These are phyloP conservation scores for Protomyces gravidus DNA, from an alignment of 1,139 yeast genomes.

Conservation along the genomic window DNA sequence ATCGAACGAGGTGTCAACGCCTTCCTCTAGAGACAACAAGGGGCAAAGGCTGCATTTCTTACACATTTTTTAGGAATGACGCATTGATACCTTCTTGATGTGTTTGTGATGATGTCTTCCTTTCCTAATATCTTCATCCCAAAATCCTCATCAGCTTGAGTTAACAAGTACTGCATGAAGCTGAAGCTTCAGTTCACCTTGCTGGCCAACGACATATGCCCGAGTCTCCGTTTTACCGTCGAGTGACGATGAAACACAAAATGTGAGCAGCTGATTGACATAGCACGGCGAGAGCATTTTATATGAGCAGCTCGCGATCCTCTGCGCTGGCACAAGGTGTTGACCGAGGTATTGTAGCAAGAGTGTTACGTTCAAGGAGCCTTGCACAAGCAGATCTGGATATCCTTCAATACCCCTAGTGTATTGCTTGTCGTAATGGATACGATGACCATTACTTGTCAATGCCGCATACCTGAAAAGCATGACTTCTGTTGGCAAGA, in stretches of 20 bases:
- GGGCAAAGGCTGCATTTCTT: too few species aligned
- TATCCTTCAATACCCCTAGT: constrained; percentile 55
- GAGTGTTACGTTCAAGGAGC: constrained; percentile 68
- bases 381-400: constrained; percentile 65
- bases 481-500: constrained; percentile 40
- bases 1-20: neutral
- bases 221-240: neutral
- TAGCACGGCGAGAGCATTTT: constrained; percentile 17
- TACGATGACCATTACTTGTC: constrained; percentile 74
- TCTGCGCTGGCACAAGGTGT: neutral
- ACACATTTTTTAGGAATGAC: too few species aligned
- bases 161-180: neutral
- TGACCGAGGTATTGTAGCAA: neutral
- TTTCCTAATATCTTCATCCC: too few species aligned
- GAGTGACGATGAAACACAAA: neutral
- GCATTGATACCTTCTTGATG: too few species aligned
- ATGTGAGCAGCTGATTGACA: neutral
- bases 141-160: too few species aligned
- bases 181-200: neutral
- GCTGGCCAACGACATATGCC: neutral
- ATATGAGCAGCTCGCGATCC: constrained; percentile 3
- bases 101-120: too few species aligned
- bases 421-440: constrained; percentile 65
- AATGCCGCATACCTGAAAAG: constrained; percentile 65
- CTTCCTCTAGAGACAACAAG: neutral